Evolutionary conservation across 495 filamentous ascomycete species (phyloP), one percentile per base, ranked within the genome.

Genomic region (Darksidea phi): DNA sequence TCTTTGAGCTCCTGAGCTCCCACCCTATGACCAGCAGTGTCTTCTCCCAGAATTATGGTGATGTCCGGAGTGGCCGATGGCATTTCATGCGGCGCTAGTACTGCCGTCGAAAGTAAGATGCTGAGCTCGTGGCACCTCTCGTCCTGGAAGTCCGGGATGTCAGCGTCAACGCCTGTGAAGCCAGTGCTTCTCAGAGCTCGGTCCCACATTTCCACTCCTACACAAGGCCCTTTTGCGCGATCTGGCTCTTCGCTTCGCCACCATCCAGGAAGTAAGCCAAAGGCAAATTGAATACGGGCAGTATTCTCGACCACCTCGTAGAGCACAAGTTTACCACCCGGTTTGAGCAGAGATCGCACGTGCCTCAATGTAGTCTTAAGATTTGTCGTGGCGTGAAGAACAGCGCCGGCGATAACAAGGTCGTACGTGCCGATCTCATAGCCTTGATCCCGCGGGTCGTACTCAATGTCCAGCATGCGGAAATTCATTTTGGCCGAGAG

Each of bases 31-130:
- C n/a, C n/a, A n/a, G n/a, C n/a, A n/a, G n/a, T n/a, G n/a, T n/a
- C n/a, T n/a, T n/a, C n/a, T n/a, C n/a, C n/a, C n/a, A n/a, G n/a
- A n/a, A n/a, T n/a, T n/a, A n/a, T n/a, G n/a, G n/a, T n/a, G n/a
- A n/a, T n/a, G n/a, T n/a, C n/a, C n/a, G n/a, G n/a, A n/a, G n/a
- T n/a, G 8, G 43, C 43, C 8, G 43, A 20, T 20, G 8, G 18
- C 7, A 15, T 11, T 20, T 47, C 18, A 20, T n/a, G n/a, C n/a
- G n/a, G n/a, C n/a, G 7, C 15, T 69, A 70, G 6, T 56, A 48
- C n/a, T 48, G 10, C 1, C 34, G 43, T 47, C 18, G 43, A 47
- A 6, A 47, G 8, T 20, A 47, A 20, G 10, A 47, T 11, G 8
- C 12, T 15, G 7, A 20, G 7, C 8, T 47, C 12, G 13, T 20